Base-by-base conservation (phyloP, 2,329 filamentous ascomycete species). In the Aureobasidium melanogenum region DNA sequence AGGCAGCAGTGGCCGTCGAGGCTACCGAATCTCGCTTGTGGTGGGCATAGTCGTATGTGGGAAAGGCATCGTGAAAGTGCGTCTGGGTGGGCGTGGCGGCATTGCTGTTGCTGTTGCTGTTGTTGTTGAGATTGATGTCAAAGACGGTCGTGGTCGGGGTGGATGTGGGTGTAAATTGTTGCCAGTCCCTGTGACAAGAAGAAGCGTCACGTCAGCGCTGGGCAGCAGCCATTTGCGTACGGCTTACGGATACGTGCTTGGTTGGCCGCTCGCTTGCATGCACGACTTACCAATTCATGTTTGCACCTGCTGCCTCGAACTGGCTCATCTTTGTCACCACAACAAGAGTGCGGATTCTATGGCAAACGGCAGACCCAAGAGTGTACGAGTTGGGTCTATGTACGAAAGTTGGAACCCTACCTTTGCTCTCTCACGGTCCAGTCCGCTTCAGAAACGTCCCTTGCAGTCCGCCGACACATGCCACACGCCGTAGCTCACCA, bases 1-100 rank as follows among this genome's bases (percentile, higher is more conserved):
- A 46, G 12, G 54, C 26, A 22, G 43, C 39, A 15, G 54, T 58
- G 30, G 43, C 39, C 17, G 52, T 56, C 52, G 54, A 58, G 14
- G 56, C 56, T n/a, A 41, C 19, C 22, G 56, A 59, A n/a, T 41
- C 32, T 22, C 43, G 32, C 22, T 59, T 59, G 28, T 58, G 63
- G 38, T 62, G 30, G 34, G 34, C 43, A 48, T 62, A 59, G 17
- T 43, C 52, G 19, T 56, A 44, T 77, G 77, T 32, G 77, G 47
- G 73, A 71, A 78, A 80, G 64, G 78, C 78, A 72, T 80, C 78
- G 64, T 78, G 73, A 63, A 80, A 80, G 64, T 80, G 76, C 6
- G 52, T 32, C 39, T 56, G 38, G 0, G 38, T 44, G 28, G 52
- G 50, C 7, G 50, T 30, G 15, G 50, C 50, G 26, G 38, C 34